These are phyloP conservation scores for Termitomyces sp. DNA, from an alignment of 768 basidiomycete genomes.

Conservation along the genomic window DNA sequence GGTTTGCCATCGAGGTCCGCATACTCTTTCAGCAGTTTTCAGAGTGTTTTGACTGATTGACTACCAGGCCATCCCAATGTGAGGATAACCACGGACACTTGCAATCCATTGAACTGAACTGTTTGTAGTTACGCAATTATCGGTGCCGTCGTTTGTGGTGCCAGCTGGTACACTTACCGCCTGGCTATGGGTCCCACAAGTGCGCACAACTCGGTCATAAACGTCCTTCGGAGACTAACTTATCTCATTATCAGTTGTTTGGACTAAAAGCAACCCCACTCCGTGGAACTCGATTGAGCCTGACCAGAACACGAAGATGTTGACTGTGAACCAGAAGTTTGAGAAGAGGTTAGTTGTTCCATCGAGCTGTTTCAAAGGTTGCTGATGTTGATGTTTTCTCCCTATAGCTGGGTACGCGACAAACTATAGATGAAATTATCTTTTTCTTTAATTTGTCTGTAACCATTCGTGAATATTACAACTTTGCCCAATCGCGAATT, in stretches of 20 bases:
- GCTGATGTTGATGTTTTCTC: slow-evolving; percentile 6
- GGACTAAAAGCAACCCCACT: slow-evolving; percentile 73
- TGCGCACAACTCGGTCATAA: slow-evolving; percentile 28
- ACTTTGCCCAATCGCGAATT: slow-evolving; percentile 1
- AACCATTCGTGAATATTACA: slow-evolving; percentile 18
- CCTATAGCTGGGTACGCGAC: slow-evolving; percentile 69
- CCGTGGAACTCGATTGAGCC: slow-evolving; percentile 86
- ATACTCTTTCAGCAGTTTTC: slow-evolving; percentile 7
- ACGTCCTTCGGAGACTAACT: neutral
- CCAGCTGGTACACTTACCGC: slow-evolving; percentile 64
- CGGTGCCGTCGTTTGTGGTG: slow-evolving; percentile 53
- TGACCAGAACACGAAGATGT: slow-evolving; percentile 71
- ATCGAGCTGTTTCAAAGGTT: slow-evolving; percentile 3
- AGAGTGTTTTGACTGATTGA: slow-evolving; percentile 6
- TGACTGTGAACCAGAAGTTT: slow-evolving; percentile 71
- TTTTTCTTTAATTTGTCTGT: slow-evolving; percentile 19
- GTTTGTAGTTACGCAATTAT: slow-evolving; percentile 47
- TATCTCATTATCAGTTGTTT: slow-evolving; percentile 37
- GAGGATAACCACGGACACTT: slow-evolving; percentile 20
- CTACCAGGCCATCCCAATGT: slow-evolving; percentile 52
- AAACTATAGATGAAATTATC: slow-evolving; percentile 50
- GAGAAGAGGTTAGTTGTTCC: slow-evolving; percentile 58
- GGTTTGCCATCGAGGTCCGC: slow-evolving; percentile 72
- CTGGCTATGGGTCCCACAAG: slow-evolving; percentile 59
- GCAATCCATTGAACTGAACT: slow-evolving; percentile 12